These are phyloP conservation scores for Paecilomyces formosus DNA, from an alignment of 2,329 filamentous ascomycete species.

Conservation along the genomic window DNA sequence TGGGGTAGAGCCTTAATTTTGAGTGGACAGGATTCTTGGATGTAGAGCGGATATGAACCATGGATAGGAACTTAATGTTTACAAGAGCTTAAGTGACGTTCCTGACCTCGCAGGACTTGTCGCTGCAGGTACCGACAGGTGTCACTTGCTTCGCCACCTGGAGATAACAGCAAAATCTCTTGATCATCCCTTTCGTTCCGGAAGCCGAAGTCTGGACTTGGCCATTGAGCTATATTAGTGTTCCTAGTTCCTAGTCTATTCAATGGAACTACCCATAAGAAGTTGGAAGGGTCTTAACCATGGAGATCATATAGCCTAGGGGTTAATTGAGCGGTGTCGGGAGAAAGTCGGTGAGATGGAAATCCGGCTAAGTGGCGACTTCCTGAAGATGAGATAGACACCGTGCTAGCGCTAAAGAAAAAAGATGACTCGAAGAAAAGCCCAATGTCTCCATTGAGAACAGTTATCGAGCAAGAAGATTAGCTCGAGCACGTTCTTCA, in stretches of 20 bases:
- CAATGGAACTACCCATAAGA: not conserved
- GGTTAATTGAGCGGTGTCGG: not conserved
- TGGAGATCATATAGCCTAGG: not conserved
- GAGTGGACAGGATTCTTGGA: not conserved
- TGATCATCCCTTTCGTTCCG: not conserved
- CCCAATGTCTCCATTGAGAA: too few relatives aligned
- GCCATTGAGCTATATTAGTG: not conserved
- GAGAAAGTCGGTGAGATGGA: not conserved
- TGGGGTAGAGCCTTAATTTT: not conserved
- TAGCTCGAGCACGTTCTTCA: not conserved
- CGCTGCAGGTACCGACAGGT: not conserved
- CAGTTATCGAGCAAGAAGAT: not conserved
- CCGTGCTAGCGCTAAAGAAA: not conserved
- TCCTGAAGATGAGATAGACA: not conserved
- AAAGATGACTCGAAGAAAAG: not conserved
- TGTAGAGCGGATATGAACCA: not conserved
- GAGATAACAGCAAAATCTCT: not conserved
- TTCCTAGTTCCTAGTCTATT: not conserved
- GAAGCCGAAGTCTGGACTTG: not conserved
- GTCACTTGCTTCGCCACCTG: not conserved
- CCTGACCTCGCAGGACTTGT: not conserved
- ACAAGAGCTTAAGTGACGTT: not conserved
- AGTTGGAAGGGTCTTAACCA: not conserved
- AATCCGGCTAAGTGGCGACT: not conserved
- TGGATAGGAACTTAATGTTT: not conserved